Evolutionary conservation across 1,139 yeast species (phyloP).

Genomic region (Nakaseomyces kungkrabaensis): DNA sequence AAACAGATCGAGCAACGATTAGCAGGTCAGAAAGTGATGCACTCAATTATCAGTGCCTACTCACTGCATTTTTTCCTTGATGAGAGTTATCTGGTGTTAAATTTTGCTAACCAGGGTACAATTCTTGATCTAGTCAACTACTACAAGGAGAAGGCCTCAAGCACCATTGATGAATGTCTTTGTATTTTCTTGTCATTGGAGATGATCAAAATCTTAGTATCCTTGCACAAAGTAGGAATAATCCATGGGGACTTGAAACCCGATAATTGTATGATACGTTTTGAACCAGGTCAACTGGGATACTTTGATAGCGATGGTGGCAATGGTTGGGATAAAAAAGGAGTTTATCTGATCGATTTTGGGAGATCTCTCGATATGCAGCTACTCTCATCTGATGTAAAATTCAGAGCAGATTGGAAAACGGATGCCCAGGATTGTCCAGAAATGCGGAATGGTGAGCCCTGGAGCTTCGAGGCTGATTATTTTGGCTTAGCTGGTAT

Average conservation of each 20-base stretch:
- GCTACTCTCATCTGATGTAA: conserved; percentile 41
- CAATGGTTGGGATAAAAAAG: conserved; percentile 44
- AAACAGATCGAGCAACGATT: conserved; percentile 40
- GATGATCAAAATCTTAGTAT: conserved; percentile 48
- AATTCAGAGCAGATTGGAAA: conserved; percentile 53
- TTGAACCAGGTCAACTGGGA: conserved; percentile 30
- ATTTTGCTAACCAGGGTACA: conserved; percentile 67
- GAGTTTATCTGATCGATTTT: conserved; percentile 67
- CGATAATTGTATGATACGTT: conserved; percentile 74
- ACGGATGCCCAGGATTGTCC: conserved; percentile 69
- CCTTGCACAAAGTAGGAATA: conserved; percentile 53
- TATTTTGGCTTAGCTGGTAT: conserved; percentile 77
- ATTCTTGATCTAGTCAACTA: conserved; percentile 60
- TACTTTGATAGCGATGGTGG: conserved; percentile 32
- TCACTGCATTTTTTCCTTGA: conserved; percentile 52
- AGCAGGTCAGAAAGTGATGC: conserved; percentile 21
- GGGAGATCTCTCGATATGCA: conserved; percentile 72
- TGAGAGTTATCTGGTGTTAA: conserved; percentile 65
- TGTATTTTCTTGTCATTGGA: conserved; percentile 58
- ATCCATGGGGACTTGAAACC: conserved; percentile 84
- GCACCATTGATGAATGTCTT: conserved; percentile 46
- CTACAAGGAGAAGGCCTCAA: conserved; percentile 27
- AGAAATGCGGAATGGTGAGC: conserved; percentile 50
- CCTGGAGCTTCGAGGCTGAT: conserved; percentile 80
- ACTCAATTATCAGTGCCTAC: conserved; percentile 43